These are phyloP conservation scores for Ailanthus altissimus DNA, from an alignment of 345 rosid species.

Conservation along the genomic window DNA sequence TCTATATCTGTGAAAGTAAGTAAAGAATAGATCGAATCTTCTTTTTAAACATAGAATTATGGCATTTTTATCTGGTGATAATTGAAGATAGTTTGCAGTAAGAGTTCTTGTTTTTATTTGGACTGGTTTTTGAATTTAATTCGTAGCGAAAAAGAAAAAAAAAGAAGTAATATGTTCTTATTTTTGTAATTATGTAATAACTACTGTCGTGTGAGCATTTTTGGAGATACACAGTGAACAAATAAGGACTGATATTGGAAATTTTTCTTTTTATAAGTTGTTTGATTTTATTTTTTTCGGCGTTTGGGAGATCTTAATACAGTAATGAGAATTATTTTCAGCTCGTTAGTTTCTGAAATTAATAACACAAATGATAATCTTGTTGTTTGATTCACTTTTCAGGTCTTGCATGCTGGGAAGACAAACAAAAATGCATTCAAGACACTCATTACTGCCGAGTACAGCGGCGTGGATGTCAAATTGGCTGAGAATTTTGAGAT, in stretches of 20 bases:
- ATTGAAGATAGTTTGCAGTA: neutral
- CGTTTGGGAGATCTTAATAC: neutral
- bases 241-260: neutral
- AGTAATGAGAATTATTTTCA: neutral
- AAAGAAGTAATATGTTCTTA: neutral
- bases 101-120: neutral
- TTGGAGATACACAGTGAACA: neutral
- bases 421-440: constrained; percentile 66
- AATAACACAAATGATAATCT: neutral
- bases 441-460: constrained; percentile 81
- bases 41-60: neutral
- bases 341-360: neutral
- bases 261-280: neutral
- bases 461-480: constrained; percentile 64
- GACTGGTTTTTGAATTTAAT: neutral
- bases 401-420: constrained; percentile 63
- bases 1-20: too few species aligned
- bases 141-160: too few species aligned
- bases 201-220: neutral
- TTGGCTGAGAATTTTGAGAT: constrained; percentile 62
- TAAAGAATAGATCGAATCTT: neutral
- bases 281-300: neutral
- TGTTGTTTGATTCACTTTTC: constrained; percentile 16
- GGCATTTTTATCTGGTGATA: neutral
- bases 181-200: neutral